phyloP scores from a whole-genome alignment of 352 stramenopile species.

The Pythium scleroteichum region DNA sequence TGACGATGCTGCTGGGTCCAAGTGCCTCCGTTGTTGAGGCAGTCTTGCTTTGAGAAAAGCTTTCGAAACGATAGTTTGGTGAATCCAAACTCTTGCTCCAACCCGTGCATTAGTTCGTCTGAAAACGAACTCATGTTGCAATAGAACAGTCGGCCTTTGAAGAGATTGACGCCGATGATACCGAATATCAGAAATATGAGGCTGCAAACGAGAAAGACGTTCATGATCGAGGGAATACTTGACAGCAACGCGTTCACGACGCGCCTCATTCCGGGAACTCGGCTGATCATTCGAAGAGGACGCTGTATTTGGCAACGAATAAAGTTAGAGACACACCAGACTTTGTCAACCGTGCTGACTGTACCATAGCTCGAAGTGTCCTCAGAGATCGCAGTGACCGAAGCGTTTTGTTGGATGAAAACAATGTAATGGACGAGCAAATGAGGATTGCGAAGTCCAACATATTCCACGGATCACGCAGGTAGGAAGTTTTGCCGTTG shows the following conservation, averaged over 20 bases:
- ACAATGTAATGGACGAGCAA: constrained; percentile 43
- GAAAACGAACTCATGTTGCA: constrained; percentile 58
- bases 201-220: constrained; percentile 80
- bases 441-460: constrained; percentile 73
- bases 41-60: constrained; percentile 40
- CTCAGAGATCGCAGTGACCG: constrained; percentile 62
- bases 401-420: constrained; percentile 43
- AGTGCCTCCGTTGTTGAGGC: constrained; percentile 27
- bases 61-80: constrained; percentile 44
- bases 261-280: constrained; percentile 61
- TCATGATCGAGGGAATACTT: constrained; percentile 75
- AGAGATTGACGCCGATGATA: constrained; percentile 63
- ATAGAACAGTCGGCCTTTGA: constrained; percentile 83
- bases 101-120: constrained; percentile 11
- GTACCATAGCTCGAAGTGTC: constrained; percentile 62
- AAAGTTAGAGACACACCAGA: neutral
- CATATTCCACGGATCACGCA: constrained; percentile 75
- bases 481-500: constrained; percentile 55
- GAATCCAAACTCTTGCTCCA: constrained; percentile 43
- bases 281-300: constrained; percentile 68
- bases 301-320: constrained; percentile 22
- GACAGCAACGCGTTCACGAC: constrained; percentile 79
- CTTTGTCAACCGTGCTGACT: constrained; percentile 2
- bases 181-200: constrained; percentile 91
- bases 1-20: constrained; percentile 41